Evolutionary conservation across 306 rosid genomes (phyloP), one percentile per base, ranked within the genome.

Genomic region (Lablab purpureus): DNA sequence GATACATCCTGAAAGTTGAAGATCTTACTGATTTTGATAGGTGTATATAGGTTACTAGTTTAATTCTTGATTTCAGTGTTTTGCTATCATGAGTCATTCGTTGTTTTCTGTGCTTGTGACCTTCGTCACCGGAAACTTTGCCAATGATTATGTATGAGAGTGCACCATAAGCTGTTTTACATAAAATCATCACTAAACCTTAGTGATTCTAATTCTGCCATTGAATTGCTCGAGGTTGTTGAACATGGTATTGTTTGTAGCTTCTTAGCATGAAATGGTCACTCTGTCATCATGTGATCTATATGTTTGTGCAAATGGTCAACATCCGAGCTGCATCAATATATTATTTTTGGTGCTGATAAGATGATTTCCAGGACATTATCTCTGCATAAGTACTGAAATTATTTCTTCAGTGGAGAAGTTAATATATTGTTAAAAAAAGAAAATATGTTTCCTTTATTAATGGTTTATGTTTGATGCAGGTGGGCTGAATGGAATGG

Each of bases 401-500:
- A 30, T 17, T 32, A 30, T 45, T 59, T 60, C 64, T 21, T 37
- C 52, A 19, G 11, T 51, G 67, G 15, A 68, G 58, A 68, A 60
- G 43, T 34, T 73, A 36, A 76, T 76, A 12, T 67, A 45, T 32
- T 69, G 66, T 36, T 51, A 49, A 65, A 56, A n/a, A 43, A 49
- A 17, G 60, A 58, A 64, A 68, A 37, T 7, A 37, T 43, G 69
- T 80, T 50, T 50, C 50, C 37, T 80, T 27, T 11, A 32, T 73
- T 63, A 2, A 11, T 56, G 51, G 67, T 81, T 77, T 84, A 50
- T 79, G 73, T 75, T 76, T 50, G 80, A 76, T 84, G 79, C 80
- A 95, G 98, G 88, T 95, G 99, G 99, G 99, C 97, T 22, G 99
- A 95, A 90, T 95, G 99, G 99, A 95, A 95, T 80, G 99, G 96